Base-by-base conservation (phyloP, 2,329 filamentous ascomycete species). In the Alternaria dauci region DNA sequence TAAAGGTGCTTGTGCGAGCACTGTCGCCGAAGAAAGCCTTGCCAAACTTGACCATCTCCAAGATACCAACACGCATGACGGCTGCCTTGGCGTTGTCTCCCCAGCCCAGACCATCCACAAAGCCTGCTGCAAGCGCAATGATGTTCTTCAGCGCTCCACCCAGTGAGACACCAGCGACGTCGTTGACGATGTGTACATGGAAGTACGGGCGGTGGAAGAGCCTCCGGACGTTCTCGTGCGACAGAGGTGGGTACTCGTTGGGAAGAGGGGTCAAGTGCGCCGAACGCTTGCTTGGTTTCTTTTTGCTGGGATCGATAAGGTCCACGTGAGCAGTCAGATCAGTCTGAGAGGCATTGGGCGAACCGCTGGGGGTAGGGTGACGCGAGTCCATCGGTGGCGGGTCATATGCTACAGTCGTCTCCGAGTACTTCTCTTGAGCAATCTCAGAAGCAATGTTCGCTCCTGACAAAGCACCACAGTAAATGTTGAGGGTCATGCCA, bases 11-110 rank as follows among this genome's bases (percentile, higher is more conserved):
- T 9, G 91, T 87, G 66, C 91, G 87, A 26, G 95, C 90, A 1
- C 91, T 92, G 72, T 94, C 87, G 18, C 88, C 88, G 77, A 98
- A 99, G 84, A 98, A 99, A 71, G 91, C 88, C 79, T 94, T 93
- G 67, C 94, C 94, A 70, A 99, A 99, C 76, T 91, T 91, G 73
- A 98, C 93, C 90, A 97, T 97, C 81, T 99, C 95, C 71, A 97
- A 86, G 46, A 99, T 87, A 8, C 95, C 95, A 20, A 98, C 91
- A 42, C 95, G 91, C 93, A 99, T 98, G 62, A 99, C 90, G 46
- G 95, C 95, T n/a, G 95, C 93, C 83, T 99, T 98, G 68, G 94
- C 94, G 71, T 98, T 99, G 83, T 98, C 94, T 74, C 95, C 95
- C 94, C 95, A 99, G 67, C 94, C 94, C 63, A 94, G 88, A 36